Percentiles rank a stretch among this genome's conserved stretches.
phyloP scores from a whole-genome alignment of 495 filamentous ascomycete genomes.

The Cladorrhinum samala region DNA sequence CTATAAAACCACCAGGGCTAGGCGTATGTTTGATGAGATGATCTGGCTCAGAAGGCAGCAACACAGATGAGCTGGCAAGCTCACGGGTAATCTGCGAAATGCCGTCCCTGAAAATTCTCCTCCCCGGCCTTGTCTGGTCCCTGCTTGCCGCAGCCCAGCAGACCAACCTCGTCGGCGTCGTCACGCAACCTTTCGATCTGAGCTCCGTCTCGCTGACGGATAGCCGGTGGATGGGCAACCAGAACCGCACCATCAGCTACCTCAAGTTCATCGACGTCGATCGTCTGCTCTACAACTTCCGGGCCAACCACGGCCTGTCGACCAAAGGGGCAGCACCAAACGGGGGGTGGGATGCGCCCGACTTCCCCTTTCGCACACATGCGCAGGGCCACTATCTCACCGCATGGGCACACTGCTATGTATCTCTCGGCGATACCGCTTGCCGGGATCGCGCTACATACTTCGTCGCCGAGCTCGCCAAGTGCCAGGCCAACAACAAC shows the following conservation, averaged over 20 bases:
- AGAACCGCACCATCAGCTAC: slow-evolving; percentile 31
- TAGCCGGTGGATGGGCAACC: slow-evolving; percentile 31
- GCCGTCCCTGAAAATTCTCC: not conserved
- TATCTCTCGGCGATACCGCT: slow-evolving; percentile 16
- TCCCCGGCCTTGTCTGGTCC: no score
- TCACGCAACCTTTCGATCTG: slow-evolving; percentile 32
- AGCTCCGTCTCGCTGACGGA: slow-evolving; percentile 23
- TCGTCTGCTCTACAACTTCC: slow-evolving; percentile 35
- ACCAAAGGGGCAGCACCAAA: slow-evolving; percentile 26
- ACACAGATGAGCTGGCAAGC: no score
- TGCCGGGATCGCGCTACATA: slow-evolving; percentile 28
- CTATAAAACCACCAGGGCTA: no score
- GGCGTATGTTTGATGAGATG: no score
- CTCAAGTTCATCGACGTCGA: slow-evolving; percentile 30
- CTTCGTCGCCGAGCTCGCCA: slow-evolving; percentile 31
- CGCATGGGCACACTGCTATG: slow-evolving; percentile 20
- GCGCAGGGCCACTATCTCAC: slow-evolving; percentile 33
- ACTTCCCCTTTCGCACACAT: slow-evolving; percentile 35
- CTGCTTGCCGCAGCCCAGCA: not conserved
- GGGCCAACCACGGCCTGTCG: slow-evolving; percentile 28
- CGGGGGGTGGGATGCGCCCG: slow-evolving; percentile 35
- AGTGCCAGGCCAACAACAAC: slow-evolving; percentile 34
- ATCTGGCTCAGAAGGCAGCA: no score
- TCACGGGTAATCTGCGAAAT: no score
- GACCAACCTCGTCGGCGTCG: not conserved